Conservation (phyloP, 441 rosid species). For the Erysimum cheiri region DNA sequence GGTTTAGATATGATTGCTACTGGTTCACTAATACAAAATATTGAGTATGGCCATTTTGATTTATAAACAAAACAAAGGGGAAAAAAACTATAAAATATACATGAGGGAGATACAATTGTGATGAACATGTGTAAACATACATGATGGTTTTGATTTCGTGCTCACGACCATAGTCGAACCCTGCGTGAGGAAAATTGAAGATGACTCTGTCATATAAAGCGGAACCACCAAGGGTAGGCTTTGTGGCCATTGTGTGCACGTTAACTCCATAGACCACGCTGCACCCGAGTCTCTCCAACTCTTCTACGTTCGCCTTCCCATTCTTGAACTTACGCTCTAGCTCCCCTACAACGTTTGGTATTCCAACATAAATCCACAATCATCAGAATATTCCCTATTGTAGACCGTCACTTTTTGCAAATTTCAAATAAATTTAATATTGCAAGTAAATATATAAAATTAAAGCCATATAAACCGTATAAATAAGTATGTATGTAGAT, state of each 20-base stretch:
- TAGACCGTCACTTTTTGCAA: neutral
- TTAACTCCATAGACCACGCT: conserved; percentile 49
- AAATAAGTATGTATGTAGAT: neutral
- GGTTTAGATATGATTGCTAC: neutral
- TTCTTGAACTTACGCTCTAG: conserved; percentile 34
- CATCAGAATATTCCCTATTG: neutral
- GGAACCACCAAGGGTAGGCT: neutral
- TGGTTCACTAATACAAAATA: no score
- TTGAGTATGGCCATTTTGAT: no score
- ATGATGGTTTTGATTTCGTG: conserved; percentile 6
- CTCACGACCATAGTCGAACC: conserved; percentile 12
- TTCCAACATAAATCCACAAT: neutral
- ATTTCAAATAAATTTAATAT: neutral
- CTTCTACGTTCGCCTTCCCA: conserved; percentile 42
- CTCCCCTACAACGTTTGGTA: conserved; percentile 23
- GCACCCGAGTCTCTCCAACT: conserved; percentile 46
- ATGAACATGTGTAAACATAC: neutral
- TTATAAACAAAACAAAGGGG: no score
- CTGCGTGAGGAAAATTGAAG: conserved; percentile 54
- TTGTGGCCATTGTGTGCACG: conserved; percentile 44
- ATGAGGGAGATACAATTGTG: neutral
- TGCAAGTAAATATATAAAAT: neutral
- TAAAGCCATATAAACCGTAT: no score
- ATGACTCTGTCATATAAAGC: conserved; percentile 48
- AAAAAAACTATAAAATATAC: neutral